Conservation (phyloP, 2,329 filamentous ascomycete genomes). For the Aureobasidium sp. region DNA sequence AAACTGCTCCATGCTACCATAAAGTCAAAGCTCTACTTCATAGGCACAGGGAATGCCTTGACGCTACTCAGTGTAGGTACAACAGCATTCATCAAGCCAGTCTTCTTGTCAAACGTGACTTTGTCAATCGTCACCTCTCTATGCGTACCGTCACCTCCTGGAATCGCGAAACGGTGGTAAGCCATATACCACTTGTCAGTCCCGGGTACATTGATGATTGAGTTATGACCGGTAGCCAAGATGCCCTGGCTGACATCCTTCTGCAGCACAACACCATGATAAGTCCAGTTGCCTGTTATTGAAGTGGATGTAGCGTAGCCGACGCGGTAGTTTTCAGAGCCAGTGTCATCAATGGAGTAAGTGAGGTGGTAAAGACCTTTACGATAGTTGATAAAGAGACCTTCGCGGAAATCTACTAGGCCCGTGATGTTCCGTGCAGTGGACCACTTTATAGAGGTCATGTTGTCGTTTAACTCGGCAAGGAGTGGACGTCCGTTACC, state of each 20-base stretch:
- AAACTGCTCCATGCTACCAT: too few relatives aligned
- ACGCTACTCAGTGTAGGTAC: constrained; percentile 40
- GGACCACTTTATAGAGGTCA: constrained; percentile 48
- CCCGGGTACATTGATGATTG: constrained; percentile 51
- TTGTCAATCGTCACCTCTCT: constrained; percentile 51
- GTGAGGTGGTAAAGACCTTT: constrained; percentile 54
- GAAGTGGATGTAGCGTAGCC: constrained; percentile 50
- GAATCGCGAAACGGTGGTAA: constrained; percentile 55
- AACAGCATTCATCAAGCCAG: constrained; percentile 43
- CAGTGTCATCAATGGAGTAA: constrained; percentile 55
- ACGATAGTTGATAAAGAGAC: constrained; percentile 49
- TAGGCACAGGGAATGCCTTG: constrained; percentile 5
- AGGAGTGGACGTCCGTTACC: constrained; percentile 46
- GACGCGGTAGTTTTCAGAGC: constrained; percentile 52
- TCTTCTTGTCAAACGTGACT: constrained; percentile 41
- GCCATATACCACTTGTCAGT: constrained; percentile 59
- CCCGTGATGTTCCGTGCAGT: constrained; percentile 41
- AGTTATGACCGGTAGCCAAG: constrained; percentile 53
- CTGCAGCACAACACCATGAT: constrained; percentile 49
- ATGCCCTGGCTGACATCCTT: constrained; percentile 49
- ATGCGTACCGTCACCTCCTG: constrained; percentile 48
- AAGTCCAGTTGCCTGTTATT: constrained; percentile 50
- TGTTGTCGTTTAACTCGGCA: constrained; percentile 51
- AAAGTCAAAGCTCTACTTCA: not conserved
- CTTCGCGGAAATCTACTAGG: constrained; percentile 51